Evolutionary conservation across 768 basidiomycete genomes (phyloP).

Genomic region (Harrya chromipes): DNA sequence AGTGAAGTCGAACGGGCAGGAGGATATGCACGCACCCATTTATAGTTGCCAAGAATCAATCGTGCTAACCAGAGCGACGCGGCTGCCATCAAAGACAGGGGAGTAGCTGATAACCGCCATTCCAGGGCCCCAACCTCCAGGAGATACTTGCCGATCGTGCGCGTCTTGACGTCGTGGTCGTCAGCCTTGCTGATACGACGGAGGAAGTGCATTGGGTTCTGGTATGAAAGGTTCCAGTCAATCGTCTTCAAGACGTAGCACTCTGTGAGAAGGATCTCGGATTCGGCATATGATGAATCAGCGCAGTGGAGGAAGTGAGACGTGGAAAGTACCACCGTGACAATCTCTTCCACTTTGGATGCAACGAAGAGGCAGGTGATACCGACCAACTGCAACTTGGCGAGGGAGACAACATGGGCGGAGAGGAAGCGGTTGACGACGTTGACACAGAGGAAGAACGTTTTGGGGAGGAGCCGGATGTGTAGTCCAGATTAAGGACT

Average conservation of each 20-base stretch:
- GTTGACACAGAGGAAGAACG: conserved; percentile 86
- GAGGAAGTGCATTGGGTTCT: conserved; percentile 87
- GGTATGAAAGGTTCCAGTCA: conserved; percentile 82
- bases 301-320: conserved; percentile 76
- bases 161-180: conserved; percentile 77
- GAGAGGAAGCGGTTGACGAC: conserved; percentile 77
- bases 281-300: conserved; percentile 70
- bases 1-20: background rate
- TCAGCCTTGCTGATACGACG: conserved; percentile 92
- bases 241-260: conserved; percentile 82
- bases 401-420: conserved; percentile 67
- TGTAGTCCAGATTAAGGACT: conserved; percentile 82
- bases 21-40: conserved; percentile 68
- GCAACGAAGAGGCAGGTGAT: conserved; percentile 57
- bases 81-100: conserved; percentile 80
- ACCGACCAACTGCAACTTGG: conserved; percentile 90
- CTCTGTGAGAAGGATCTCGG: conserved; percentile 87
- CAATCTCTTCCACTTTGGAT: conserved; percentile 80
- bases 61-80: conserved; percentile 86
- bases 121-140: conserved; percentile 85
- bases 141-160: conserved; percentile 89
- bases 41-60: conserved; percentile 69
- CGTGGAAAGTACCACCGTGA: conserved; percentile 82
- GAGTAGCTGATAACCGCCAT: conserved; percentile 65
- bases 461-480: conserved; percentile 88